These are phyloP conservation scores for Hericium alpestre DNA, from an alignment of 768 basidiomycete species.

Conservation along the genomic window DNA sequence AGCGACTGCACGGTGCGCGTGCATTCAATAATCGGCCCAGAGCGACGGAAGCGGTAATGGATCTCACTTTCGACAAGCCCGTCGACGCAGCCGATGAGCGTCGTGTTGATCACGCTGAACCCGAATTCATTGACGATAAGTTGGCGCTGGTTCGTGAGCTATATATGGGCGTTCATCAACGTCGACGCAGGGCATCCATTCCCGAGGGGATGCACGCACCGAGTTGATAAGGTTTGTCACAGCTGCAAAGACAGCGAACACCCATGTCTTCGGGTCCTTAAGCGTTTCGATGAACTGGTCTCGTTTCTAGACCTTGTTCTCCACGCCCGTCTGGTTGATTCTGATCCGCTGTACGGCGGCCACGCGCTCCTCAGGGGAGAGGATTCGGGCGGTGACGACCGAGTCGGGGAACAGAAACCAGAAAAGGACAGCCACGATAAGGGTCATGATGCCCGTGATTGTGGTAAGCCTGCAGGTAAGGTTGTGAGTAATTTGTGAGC, in stretches of 20 bases:
- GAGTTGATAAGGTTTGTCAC: slow-evolving; percentile 58
- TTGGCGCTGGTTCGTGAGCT: slow-evolving; percentile 72
- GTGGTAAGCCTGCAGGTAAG: slow-evolving; percentile 51
- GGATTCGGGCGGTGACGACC: slow-evolving; percentile 61
- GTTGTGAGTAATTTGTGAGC: no score
- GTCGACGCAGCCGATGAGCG: slow-evolving; percentile 67
- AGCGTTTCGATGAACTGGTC: slow-evolving; percentile 67
- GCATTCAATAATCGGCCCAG: background rate
- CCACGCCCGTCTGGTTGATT: slow-evolving; percentile 67
- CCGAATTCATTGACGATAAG: slow-evolving; percentile 65
- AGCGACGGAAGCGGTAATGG: background rate
- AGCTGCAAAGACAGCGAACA: slow-evolving; percentile 56
- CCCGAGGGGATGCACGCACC: slow-evolving; percentile 24
- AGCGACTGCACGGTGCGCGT: slow-evolving; percentile 26
- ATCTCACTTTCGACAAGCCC: slow-evolving; percentile 59
- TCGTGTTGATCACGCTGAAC: slow-evolving; percentile 54
- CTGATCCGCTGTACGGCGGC: slow-evolving; percentile 62
- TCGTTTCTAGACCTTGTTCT: slow-evolving; percentile 71
- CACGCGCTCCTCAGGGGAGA: slow-evolving; percentile 60
- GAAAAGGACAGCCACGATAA: slow-evolving; percentile 49
- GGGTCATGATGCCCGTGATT: slow-evolving; percentile 56
- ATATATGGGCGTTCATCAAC: background rate
- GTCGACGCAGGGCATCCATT: no score
- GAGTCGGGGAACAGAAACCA: slow-evolving; percentile 80
- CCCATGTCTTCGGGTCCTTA: slow-evolving; percentile 64